Evolutionary conservation across 495 filamentous ascomycete genomes (phyloP), one percentile per base, ranked within the genome.

Genomic region (Lepraria neglecta): DNA sequence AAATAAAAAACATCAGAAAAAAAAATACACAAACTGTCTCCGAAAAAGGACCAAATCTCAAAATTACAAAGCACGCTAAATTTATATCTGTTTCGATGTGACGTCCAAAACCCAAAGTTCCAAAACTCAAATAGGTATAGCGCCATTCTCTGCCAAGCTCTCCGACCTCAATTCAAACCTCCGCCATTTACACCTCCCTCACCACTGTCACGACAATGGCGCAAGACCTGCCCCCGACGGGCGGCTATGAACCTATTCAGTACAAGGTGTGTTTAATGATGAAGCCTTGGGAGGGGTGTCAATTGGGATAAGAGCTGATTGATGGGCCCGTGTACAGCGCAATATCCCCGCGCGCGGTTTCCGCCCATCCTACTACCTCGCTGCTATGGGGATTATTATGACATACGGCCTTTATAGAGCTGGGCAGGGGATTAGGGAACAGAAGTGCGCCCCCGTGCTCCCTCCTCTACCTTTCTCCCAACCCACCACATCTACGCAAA

Each of bases 191-290:
- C 33, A 53, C 0, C 42, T 24, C 33, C n/a, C 15, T 50, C 3
- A 17, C 14, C 7, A 46, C 10, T 15, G 14, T 35, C 42, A 46
- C 19, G 55, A 48, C 40, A 28, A 82, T 82, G 79, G 75, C 76
- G 73, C 79, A 82, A 83, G 94, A 97, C 84, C 88, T 98, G 79
- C 94, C 94, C 76, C 94, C 94, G 64, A 69, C 73, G 69, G 94
- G 94, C 78, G 94, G 94, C 81, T 98, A 98, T 74, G 87, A 82
- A 69, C 87, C 91, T 67, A 85, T 98, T 56, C 94, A 97, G 76
- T 98, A 95, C 80, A 96, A 96, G 84, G 89, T 91, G 56, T 30
- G 24, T 46, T 44, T 14, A 10, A 9, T 3, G 24, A 12, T 38
- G 12, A 12, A 38, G 33, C 9, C 9, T 38, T 1, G 35, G 33